These are phyloP conservation scores for Aspergillus indologenus DNA, from an alignment of 495 filamentous ascomycete species.

Conservation along the genomic window DNA sequence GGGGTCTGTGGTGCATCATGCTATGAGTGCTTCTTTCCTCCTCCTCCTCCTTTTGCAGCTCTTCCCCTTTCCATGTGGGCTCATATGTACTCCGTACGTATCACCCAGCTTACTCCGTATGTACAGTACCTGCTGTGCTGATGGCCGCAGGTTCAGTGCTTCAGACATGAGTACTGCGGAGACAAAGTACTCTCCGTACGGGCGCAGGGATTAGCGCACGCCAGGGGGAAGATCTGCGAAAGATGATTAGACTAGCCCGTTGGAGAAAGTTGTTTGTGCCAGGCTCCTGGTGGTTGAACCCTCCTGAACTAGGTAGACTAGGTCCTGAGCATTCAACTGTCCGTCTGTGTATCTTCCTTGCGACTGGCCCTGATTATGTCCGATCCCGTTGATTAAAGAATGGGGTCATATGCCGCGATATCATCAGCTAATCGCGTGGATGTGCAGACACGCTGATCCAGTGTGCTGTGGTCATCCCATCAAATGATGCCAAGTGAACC, in stretches of 20 bases:
- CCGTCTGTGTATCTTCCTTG: not conserved
- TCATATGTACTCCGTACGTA: too few relatives aligned
- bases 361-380: slow-evolving; percentile 1
- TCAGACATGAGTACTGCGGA: not conserved
- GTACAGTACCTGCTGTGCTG: not conserved
- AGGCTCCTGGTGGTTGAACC: too few relatives aligned
- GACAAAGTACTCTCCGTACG: not conserved
- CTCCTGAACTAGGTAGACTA: too few relatives aligned
- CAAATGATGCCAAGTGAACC: slow-evolving; percentile 21
- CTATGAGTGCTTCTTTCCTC: not conserved
- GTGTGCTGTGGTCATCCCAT: slow-evolving; percentile 1
- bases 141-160: not conserved
- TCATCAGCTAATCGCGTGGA: slow-evolving; percentile 6
- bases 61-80: not conserved
- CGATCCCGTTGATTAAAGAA: slow-evolving; percentile 3
- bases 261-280: not conserved
- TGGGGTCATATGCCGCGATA: slow-evolving; percentile 7
- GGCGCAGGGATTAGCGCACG: not conserved
- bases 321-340: too few relatives aligned
- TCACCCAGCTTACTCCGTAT: too few relatives aligned
- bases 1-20: not conserved
- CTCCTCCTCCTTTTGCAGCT: not conserved
- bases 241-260: not conserved
- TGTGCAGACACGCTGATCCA: not conserved
- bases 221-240: not conserved